phyloP scores from a whole-genome alignment of 164 flowering plant genomes.

The Kalanchoe fedtschenkoi region DNA sequence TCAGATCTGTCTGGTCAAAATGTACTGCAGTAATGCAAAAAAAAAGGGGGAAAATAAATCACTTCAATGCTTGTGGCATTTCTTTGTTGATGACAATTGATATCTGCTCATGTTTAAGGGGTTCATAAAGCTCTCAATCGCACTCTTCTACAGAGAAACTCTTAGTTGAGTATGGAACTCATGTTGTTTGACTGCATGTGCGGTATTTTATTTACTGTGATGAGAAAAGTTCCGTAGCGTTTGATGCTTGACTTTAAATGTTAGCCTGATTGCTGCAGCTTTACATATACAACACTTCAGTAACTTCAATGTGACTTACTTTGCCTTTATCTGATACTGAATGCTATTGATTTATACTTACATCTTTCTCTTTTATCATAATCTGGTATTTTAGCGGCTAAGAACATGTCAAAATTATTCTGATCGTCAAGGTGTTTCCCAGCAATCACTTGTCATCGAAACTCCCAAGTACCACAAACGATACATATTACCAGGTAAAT shows the following conservation, averaged over 20 bases:
- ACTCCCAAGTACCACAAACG: slow-evolving; percentile 76
- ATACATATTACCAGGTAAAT: slow-evolving; percentile 71
- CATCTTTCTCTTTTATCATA: not conserved
- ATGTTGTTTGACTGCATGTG: too few relatives aligned
- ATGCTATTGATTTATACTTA: not conserved
- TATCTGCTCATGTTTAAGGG: too few relatives aligned
- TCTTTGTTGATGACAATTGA: too few relatives aligned
- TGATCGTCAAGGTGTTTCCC: slow-evolving; percentile 57
- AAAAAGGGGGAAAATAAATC: too few relatives aligned
- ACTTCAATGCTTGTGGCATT: too few relatives aligned
- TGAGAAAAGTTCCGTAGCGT: not conserved
- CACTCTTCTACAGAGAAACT: too few relatives aligned
- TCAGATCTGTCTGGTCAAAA: not conserved
- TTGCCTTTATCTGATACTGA: not conserved
- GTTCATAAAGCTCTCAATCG: too few relatives aligned
- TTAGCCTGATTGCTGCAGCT: not conserved
- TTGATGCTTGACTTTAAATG: not conserved
- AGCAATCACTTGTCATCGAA: slow-evolving; percentile 62
- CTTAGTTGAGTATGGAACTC: too few relatives aligned
- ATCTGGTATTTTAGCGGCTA: slow-evolving; percentile 38
- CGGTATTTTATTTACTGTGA: too few relatives aligned
- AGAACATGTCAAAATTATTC: slow-evolving; percentile 63
- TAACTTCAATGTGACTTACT: not conserved
- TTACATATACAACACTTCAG: not conserved
- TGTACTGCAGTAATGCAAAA: not conserved